phyloP scores from a whole-genome alignment of 768 basidiomycete species.

The Termitomyces sp. region DNA sequence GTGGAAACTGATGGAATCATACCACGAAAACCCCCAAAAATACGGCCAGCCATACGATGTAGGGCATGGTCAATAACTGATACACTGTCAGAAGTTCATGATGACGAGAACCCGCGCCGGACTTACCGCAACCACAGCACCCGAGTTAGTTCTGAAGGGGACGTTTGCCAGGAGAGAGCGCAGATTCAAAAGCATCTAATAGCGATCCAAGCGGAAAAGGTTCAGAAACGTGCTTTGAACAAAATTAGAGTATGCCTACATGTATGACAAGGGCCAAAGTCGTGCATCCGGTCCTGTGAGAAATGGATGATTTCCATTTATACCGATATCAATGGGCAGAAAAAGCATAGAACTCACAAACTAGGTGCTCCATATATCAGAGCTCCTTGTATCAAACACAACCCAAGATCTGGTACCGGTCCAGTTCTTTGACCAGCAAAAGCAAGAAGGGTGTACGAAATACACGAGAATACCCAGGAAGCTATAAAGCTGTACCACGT shows the following conservation, averaged over 20 bases:
- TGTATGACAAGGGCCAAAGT: slow-evolving; percentile 30
- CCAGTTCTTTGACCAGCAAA: slow-evolving; percentile 30
- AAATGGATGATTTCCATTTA: neutral
- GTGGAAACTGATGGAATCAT: neutral
- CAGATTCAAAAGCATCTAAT: slow-evolving; percentile 28
- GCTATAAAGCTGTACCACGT: slow-evolving; percentile 33
- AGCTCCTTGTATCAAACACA: slow-evolving; percentile 29
- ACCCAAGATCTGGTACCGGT: slow-evolving; percentile 19
- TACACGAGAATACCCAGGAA: slow-evolving; percentile 29
- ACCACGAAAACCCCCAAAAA: slow-evolving; percentile 26
- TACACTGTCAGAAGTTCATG: neutral
- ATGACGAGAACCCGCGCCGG: neutral
- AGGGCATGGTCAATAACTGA: slow-evolving; percentile 28
- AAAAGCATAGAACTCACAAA: slow-evolving; percentile 22
- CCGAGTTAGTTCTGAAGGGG: slow-evolving; percentile 17
- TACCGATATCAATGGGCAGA: neutral
- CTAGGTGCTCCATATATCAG: slow-evolving; percentile 31
- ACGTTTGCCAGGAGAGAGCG: slow-evolving; percentile 20
- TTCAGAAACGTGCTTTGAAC: neutral
- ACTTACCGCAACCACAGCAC: slow-evolving; percentile 23
- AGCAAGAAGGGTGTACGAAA: slow-evolving; percentile 31
- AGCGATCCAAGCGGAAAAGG: neutral
- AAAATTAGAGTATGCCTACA: slow-evolving; percentile 16
- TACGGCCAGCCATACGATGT: slow-evolving; percentile 24
- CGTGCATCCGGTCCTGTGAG: slow-evolving; percentile 25